Conservation (phyloP, 495 filamentous ascomycete genomes). For the Aspergillus heteromorphus region DNA sequence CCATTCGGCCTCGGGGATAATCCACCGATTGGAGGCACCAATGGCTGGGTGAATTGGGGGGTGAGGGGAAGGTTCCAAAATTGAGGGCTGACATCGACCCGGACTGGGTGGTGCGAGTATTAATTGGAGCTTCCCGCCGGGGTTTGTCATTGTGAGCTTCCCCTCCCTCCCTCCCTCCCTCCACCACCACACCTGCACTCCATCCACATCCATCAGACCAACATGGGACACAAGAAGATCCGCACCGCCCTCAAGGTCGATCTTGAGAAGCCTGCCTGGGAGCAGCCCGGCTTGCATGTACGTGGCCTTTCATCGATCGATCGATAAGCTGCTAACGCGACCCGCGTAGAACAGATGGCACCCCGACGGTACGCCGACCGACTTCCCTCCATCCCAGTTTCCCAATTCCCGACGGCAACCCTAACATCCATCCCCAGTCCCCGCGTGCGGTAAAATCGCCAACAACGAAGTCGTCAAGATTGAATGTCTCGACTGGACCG, state of each 20-base stretch:
- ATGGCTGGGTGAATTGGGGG: no score
- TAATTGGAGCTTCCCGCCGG: not conserved
- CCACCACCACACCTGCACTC: not conserved
- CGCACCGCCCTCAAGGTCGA: slow-evolving; percentile 73
- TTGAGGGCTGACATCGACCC: not conserved
- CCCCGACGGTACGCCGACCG: slow-evolving; percentile 64
- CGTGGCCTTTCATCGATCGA: slow-evolving; percentile 19
- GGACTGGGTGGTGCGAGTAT: not conserved
- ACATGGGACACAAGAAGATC: slow-evolving; percentile 57
- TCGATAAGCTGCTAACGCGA: not conserved
- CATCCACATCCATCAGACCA: not conserved
- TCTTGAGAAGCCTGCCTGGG: slow-evolving; percentile 67
- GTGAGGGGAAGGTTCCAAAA: not conserved
- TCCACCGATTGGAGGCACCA: not conserved
- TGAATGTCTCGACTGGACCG: slow-evolving; percentile 87
- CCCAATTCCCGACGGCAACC: no score
- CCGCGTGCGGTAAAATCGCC: slow-evolving; percentile 66
- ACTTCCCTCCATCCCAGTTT: not conserved
- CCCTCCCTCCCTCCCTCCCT: not conserved
- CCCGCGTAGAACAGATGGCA: slow-evolving; percentile 83
- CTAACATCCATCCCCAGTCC: no score
- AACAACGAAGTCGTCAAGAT: slow-evolving; percentile 91
- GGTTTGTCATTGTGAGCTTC: not conserved
- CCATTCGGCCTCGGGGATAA: not conserved
- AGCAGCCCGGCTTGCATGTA: slow-evolving; percentile 75